A percentile compares a stretch with the other conserved stretches of the same genome.
These are phyloP conservation scores for Echites panduratus DNA, from an alignment of 257 asterid species.

Conservation along the genomic window DNA sequence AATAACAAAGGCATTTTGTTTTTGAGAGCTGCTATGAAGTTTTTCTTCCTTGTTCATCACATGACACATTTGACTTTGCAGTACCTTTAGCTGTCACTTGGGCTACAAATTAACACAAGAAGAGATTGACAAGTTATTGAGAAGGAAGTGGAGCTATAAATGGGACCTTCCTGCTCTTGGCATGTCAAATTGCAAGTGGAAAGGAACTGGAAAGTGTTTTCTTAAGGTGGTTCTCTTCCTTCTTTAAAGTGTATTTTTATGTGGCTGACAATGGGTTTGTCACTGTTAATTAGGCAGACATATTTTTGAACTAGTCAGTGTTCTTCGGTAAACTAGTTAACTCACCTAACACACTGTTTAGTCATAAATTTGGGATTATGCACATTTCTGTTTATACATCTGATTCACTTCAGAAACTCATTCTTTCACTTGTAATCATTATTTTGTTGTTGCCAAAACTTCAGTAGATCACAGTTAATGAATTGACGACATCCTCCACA, in stretches of 20 bases:
- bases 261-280: neutral
- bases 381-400: neutral
- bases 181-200: conserved; percentile 68
- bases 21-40: neutral
- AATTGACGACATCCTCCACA: neutral
- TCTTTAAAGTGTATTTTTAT: neutral
- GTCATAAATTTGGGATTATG: neutral
- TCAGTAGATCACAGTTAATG: neutral
- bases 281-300: neutral
- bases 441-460: neutral
- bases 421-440: neutral
- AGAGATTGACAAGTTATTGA: conserved; percentile 42
- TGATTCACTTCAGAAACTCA: neutral
- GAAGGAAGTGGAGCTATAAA: conserved; percentile 62
- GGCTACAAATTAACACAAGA: conserved; percentile 43
- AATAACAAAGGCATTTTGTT: too few species aligned
- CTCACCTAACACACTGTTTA: neutral
- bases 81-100: conserved; percentile 65
- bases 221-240: conserved; percentile 43
- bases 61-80: conserved; percentile 27
- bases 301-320: neutral
- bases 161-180: conserved; percentile 69
- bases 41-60: neutral
- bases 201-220: conserved; percentile 70
- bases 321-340: too few species aligned